Evolutionary conservation across 805 yeast species (phyloP).

Genomic region (Suhomyces prunicola): DNA sequence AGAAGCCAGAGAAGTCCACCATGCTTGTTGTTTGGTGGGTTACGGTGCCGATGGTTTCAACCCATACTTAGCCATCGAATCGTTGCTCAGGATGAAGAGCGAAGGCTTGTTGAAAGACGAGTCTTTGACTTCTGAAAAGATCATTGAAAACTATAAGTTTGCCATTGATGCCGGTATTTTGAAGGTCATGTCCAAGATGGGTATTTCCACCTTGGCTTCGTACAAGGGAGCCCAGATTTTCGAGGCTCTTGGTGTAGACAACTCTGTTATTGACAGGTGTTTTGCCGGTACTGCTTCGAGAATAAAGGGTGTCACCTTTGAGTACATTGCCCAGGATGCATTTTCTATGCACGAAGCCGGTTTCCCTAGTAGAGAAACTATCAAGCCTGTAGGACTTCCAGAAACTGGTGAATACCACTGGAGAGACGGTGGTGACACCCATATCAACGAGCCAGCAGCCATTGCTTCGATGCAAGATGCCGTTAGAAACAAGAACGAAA

Average conservation of each 20-base stretch:
- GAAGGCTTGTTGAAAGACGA: constrained; percentile 66
- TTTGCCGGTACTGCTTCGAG: constrained; percentile 97
- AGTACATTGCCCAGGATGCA: constrained; percentile 95
- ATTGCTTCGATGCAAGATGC: constrained; percentile 96
- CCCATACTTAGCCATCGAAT: constrained; percentile 91
- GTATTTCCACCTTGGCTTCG: constrained; percentile 96
- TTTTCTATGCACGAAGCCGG: constrained; percentile 92
- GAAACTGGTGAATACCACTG: constrained; percentile 98
- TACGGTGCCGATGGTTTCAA: constrained; percentile 96
- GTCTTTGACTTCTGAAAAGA: constrained; percentile 53
- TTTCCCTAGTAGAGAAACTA: constrained; percentile 71
- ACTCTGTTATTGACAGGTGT: constrained; percentile 91
- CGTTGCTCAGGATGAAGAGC: constrained; percentile 76
- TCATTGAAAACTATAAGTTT: constrained; percentile 74
- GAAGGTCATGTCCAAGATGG: constrained; percentile 99
- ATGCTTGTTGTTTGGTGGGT: constrained; percentile 88
- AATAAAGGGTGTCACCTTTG: constrained; percentile 93
- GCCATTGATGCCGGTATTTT: constrained; percentile 88
- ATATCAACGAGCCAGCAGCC: constrained; percentile 91
- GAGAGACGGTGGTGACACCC: constrained; percentile 98
- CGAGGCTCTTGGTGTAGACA: constrained; percentile 94
- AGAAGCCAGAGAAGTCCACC: constrained; percentile 97
- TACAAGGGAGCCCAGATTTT: constrained; percentile 98
- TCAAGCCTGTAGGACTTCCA: constrained; percentile 72
- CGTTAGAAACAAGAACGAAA: constrained; percentile 94